Evolutionary conservation across 2,329 filamentous ascomycete species (phyloP).

Genomic region (Rhynchosporium secalis): DNA sequence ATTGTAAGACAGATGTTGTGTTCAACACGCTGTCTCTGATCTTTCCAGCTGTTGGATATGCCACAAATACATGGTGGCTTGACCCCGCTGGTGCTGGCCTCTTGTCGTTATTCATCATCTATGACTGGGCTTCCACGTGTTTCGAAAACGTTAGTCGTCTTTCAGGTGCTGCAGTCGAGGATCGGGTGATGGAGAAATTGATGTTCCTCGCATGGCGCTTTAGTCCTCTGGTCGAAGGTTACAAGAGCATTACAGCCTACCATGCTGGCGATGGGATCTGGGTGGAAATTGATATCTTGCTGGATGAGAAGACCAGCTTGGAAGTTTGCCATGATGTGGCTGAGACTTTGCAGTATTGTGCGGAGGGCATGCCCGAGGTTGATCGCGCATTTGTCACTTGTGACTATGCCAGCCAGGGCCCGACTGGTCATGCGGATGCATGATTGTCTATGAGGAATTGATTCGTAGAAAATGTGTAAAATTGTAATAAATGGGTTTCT

Average conservation of each 20-base stretch:
- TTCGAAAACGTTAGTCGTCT: constrained; percentile 58
- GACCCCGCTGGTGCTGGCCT: constrained; percentile 59
- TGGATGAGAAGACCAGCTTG: constrained; percentile 52
- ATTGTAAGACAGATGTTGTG: constrained; percentile 62
- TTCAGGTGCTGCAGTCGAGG: constrained; percentile 54
- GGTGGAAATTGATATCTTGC: constrained; percentile 58
- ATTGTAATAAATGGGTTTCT: too few species aligned
- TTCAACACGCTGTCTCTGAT: constrained; percentile 62
- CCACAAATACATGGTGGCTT: constrained; percentile 61
- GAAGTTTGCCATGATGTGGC: constrained; percentile 55
- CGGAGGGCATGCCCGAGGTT: constrained; percentile 46
- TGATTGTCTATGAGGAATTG: too few species aligned
- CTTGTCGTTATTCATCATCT: constrained; percentile 65
- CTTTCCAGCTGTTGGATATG: constrained; percentile 59
- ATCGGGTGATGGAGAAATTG: constrained; percentile 52
- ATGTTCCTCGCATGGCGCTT: constrained; percentile 58
- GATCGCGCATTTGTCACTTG: constrained; percentile 42
- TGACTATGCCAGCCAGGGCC: constrained; percentile 39
- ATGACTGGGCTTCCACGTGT: constrained; percentile 63
- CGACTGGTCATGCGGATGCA: constrained; percentile 29
- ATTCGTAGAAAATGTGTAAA: too few species aligned
- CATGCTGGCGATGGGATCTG: constrained; percentile 61
- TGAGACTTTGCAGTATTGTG: constrained; percentile 61
- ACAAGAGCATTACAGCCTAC: constrained; percentile 54
- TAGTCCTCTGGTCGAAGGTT: constrained; percentile 49